Conservation (phyloP, 495 filamentous ascomycete species). For the Xylaria bambusicola region DNA sequence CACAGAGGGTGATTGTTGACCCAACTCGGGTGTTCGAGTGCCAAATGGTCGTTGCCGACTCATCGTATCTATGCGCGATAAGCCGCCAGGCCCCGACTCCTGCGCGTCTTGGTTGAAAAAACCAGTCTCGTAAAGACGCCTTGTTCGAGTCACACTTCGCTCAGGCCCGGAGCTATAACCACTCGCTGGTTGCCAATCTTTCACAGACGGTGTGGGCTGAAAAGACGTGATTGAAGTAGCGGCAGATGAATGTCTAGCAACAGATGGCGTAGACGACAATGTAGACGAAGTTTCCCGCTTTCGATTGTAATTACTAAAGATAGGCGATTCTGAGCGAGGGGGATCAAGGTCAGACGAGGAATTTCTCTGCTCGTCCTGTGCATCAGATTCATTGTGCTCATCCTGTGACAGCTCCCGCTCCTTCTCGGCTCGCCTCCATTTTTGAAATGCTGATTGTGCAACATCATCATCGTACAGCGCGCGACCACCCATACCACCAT, state of each 20-base stretch:
- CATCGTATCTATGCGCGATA: slow-evolving; percentile 78
- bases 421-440: slow-evolving; percentile 56
- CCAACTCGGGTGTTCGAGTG: slow-evolving; percentile 49
- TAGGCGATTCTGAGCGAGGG: slow-evolving; percentile 60
- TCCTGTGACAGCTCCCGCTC: slow-evolving; percentile 54
- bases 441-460: slow-evolving; percentile 76
- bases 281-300: slow-evolving; percentile 87
- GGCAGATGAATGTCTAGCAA: slow-evolving; percentile 78
- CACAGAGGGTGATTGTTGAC: slow-evolving; percentile 35
- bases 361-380: slow-evolving; percentile 24
- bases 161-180: slow-evolving; percentile 41
- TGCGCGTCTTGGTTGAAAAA: slow-evolving; percentile 76
- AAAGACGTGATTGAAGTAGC: slow-evolving; percentile 86
- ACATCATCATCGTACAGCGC: slow-evolving; percentile 86
- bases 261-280: slow-evolving; percentile 71
- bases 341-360: slow-evolving; percentile 41
- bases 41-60: slow-evolving; percentile 57
- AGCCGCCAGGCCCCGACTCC: slow-evolving; percentile 74
- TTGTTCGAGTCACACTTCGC: slow-evolving; percentile 62
- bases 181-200: slow-evolving; percentile 46
- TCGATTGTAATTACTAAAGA: slow-evolving; percentile 62
- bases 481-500: slow-evolving; percentile 64
- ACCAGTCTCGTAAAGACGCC: slow-evolving; percentile 83
- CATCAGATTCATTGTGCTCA: slow-evolving; percentile 40
- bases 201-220: slow-evolving; percentile 56